Base-by-base conservation (phyloP, 306 rosid species). In the Prunus fruticosa region DNA sequence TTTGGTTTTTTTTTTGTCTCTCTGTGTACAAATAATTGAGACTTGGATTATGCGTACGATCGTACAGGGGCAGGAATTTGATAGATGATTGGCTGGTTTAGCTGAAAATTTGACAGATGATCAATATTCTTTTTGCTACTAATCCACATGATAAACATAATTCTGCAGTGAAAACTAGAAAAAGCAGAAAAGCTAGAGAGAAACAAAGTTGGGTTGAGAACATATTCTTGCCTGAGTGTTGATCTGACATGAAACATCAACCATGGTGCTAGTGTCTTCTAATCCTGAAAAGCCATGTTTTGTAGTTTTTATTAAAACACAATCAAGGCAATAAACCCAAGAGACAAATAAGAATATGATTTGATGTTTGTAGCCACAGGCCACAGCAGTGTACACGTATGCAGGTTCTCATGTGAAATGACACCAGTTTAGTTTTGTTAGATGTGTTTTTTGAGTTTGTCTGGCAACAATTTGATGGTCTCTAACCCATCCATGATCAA, bases 141-240 rank as follows among this genome's bases (percentile, higher is more conserved):
- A 2, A 34, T 34, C 43, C 11, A 25, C 15, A n/a, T 81, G 77
- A 66, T 72, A 52, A 58, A 67, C 41, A 4, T 61, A 51, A 23
- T 62, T 69, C 57, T 60, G 54, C 57, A 22, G 38, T 15, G 41
- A 64, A 22, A 28, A 53, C 2, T 32, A 20, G 2, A 15, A 3
- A 15, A 71, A 45, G 50, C 8, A 28, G 3, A 64, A 47, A 30
- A 61, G 25, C 30, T 28, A 58, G 66, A 56, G 18, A 69, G 72
- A 69, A 27, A 68, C 61, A 51, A 66, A 32, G 74, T 47, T 49
- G 69, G 32, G 53, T 51, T 25, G 63, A 77, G 93, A 88, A 91
- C 90, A 91, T 82, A 88, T 91, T 88, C 96, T 69, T 75, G 63
- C 62, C 46, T 25, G 45, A 73, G 73, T 77, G 85, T 28, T 82